These are phyloP conservation scores for Cutaneotrichosporon spelunceum DNA, from an alignment of 1,284 basidiomycete genomes.

Conservation along the genomic window DNA sequence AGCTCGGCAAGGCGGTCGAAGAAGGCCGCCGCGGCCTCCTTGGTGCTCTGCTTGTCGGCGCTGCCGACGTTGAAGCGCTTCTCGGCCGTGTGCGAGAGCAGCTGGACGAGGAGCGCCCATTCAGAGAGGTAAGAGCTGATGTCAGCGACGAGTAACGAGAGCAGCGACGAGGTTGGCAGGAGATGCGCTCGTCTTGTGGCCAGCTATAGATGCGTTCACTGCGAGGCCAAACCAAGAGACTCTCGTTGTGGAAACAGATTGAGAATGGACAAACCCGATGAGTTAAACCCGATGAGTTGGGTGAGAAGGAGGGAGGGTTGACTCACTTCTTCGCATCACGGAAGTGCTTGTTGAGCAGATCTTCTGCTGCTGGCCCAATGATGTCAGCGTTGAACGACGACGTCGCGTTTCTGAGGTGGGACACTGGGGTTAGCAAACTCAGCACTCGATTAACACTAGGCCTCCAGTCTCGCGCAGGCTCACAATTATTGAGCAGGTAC, in stretches of 20 bases:
- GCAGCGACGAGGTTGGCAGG: background rate
- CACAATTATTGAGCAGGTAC: slow-evolving; percentile 51
- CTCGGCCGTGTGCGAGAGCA: slow-evolving; percentile 32
- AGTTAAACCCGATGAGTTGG: no score
- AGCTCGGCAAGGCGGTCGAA: slow-evolving; percentile 46
- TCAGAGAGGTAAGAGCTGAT: slow-evolving; percentile 42
- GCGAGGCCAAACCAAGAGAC: no score
- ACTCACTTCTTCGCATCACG: slow-evolving; percentile 45
- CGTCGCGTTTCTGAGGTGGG: slow-evolving; percentile 49
- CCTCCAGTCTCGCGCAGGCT: slow-evolving; percentile 15
- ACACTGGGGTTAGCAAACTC: slow-evolving; percentile 35
- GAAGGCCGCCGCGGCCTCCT: slow-evolving; percentile 47
- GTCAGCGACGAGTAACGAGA: background rate
- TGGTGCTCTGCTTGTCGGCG: slow-evolving; percentile 44
- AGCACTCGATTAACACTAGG: background rate
- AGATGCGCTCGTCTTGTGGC: no score
- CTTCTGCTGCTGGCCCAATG: slow-evolving; percentile 48
- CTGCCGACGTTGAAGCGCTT: slow-evolving; percentile 35
- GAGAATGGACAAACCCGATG: no score
- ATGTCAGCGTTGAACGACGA: slow-evolving; percentile 45
- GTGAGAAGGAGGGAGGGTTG: no score
- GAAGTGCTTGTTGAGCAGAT: slow-evolving; percentile 49
- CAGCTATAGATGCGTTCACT: no score
- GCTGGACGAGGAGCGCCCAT: slow-evolving; percentile 35
- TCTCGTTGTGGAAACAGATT: no score